phyloP scores from a whole-genome alignment of 805 yeast genomes.

The Ogataea sp. region DNA sequence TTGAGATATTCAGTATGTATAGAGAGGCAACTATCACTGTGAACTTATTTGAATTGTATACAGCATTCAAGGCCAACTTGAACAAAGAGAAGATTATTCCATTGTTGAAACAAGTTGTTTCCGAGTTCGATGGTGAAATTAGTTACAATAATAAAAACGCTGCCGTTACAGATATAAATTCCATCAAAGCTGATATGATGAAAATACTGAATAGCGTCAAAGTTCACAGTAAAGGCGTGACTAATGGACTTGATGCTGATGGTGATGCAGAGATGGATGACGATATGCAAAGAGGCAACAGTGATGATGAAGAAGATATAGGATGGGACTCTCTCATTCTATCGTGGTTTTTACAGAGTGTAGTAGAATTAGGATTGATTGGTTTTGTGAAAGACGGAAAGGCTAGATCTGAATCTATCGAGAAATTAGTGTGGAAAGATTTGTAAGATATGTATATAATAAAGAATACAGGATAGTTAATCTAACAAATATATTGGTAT shows the following conservation, averaged over 20 bases:
- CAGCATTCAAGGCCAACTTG: slow-evolving; percentile 27
- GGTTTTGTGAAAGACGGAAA: slow-evolving; percentile 62
- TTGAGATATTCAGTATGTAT: slow-evolving; percentile 56
- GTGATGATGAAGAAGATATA: slow-evolving; percentile 22
- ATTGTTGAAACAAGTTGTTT: slow-evolving; percentile 6
- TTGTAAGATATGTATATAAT: slow-evolving; percentile 33
- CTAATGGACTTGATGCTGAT: too few species aligned
- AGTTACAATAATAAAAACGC: not conserved
- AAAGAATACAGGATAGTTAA: too few species aligned
- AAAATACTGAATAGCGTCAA: not conserved
- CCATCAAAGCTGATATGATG: not conserved
- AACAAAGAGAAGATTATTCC: slow-evolving; percentile 10
- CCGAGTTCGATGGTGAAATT: not conserved
- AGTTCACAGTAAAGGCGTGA: not conserved
- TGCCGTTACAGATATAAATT: not conserved
- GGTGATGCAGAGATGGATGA: not conserved
- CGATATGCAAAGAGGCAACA: slow-evolving; percentile 1
- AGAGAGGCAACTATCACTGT: slow-evolving; percentile 67
- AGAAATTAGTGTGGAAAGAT: slow-evolving; percentile 67
- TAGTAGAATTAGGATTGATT: slow-evolving; percentile 59
- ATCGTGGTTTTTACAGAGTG: slow-evolving; percentile 68
- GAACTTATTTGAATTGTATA: slow-evolving; percentile 27
- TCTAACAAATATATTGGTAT: not conserved
- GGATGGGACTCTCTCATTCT: slow-evolving; percentile 58
- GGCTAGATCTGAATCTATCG: slow-evolving; percentile 56